Percentiles rank a stretch among this genome's conserved stretches.
Evolutionary conservation across 1,284 basidiomycete species (phyloP).

Genomic region (Austroboletus novae-zelandiae): DNA sequence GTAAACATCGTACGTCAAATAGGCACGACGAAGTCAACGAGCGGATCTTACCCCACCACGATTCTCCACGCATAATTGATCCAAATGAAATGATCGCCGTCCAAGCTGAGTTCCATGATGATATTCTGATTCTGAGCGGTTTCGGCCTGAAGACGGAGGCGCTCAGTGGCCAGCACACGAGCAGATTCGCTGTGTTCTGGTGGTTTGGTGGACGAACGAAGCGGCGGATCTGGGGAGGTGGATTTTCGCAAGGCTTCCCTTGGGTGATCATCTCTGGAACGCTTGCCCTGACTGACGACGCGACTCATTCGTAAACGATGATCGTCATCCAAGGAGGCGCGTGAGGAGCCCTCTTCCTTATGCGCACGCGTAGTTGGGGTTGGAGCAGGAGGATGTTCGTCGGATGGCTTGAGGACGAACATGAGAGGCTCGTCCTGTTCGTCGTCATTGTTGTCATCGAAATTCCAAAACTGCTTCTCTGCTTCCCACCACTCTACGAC

Average conservation of each 20-base stretch:
- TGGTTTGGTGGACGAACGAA: slow-evolving; percentile 41
- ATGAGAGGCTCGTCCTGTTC: slow-evolving; percentile 87
- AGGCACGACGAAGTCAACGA: not conserved
- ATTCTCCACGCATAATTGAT: slow-evolving; percentile 93
- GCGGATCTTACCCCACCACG: slow-evolving; percentile 79
- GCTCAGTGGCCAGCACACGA: slow-evolving; percentile 78
- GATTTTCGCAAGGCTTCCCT: slow-evolving; percentile 44
- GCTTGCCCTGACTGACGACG: slow-evolving; percentile 50
- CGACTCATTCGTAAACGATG: slow-evolving; percentile 48
- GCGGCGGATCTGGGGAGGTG: slow-evolving; percentile 33
- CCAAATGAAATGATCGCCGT: slow-evolving; percentile 91
- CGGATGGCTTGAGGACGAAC: slow-evolving; percentile 84
- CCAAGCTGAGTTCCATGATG: slow-evolving; percentile 91
- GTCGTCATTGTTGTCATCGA: slow-evolving; percentile 90
- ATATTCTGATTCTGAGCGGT: slow-evolving; percentile 93
- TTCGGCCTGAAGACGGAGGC: slow-evolving; percentile 83
- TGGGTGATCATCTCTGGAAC: slow-evolving; percentile 55
- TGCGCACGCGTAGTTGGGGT: slow-evolving; percentile 41
- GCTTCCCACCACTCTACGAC: slow-evolving; percentile 99
- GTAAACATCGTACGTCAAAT: slow-evolving; percentile 11
- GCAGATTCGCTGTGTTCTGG: slow-evolving; percentile 65
- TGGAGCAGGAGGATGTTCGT: slow-evolving; percentile 47
- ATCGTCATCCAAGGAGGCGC: slow-evolving; percentile 57
- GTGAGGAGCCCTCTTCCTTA: slow-evolving; percentile 47
- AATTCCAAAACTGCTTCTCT: slow-evolving; percentile 99